These are phyloP conservation scores for Starmera quercuum DNA, from an alignment of 805 yeast species.

Conservation along the genomic window DNA sequence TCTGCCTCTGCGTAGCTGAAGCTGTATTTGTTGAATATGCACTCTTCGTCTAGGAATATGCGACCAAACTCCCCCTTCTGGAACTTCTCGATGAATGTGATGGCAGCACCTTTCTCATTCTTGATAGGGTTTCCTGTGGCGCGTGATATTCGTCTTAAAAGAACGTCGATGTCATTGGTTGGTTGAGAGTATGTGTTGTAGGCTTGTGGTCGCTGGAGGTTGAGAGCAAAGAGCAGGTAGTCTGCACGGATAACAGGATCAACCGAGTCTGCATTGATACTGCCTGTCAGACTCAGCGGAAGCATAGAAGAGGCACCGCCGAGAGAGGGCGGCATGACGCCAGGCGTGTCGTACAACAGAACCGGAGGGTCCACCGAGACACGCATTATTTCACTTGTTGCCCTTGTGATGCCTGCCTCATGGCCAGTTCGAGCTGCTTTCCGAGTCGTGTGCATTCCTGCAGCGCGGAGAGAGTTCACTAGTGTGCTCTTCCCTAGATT, in stretches of 20 bases:
- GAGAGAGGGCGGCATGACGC: slow-evolving; percentile 77
- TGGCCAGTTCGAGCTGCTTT: slow-evolving; percentile 84
- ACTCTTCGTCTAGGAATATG: background rate
- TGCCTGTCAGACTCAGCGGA: slow-evolving; percentile 10
- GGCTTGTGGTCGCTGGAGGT: background rate
- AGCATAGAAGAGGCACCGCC: slow-evolving; percentile 64
- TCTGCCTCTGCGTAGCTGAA: background rate
- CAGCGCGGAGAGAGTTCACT: slow-evolving; percentile 60
- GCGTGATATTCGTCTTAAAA: background rate
- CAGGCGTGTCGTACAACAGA: slow-evolving; percentile 84
- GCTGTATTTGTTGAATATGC: background rate
- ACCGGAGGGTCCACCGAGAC: slow-evolving; percentile 56
- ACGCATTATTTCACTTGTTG: slow-evolving; percentile 67
- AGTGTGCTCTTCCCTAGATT: slow-evolving; percentile 94
- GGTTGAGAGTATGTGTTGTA: background rate
- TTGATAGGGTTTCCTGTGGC: background rate
- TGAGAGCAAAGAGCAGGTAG: background rate
- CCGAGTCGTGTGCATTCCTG: slow-evolving; percentile 19
- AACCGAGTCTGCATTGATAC: background rate
- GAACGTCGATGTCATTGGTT: background rate
- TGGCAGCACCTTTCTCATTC: slow-evolving; percentile 1
- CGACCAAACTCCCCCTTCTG: background rate
- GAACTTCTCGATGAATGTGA: background rate
- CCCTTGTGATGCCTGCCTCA: slow-evolving; percentile 84
- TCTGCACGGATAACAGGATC: slow-evolving; percentile 1